Conservation (phyloP, 306 rosid genomes). For the Trifolium subterraneum region DNA sequence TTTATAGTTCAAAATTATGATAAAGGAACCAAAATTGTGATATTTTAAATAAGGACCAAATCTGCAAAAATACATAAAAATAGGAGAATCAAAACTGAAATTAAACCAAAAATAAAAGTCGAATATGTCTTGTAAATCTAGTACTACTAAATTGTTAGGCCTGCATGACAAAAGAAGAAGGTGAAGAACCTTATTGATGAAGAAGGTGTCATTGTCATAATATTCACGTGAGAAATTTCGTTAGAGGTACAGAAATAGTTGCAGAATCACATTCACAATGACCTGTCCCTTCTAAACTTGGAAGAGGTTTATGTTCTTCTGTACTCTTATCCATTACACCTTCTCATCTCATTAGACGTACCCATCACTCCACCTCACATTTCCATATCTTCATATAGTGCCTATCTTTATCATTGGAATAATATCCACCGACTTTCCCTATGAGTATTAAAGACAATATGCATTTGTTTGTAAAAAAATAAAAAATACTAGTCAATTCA, state of each 20-base stretch:
- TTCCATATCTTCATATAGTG: not conserved
- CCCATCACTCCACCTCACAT: constrained; percentile 25
- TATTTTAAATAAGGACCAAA: no score
- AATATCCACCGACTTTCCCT: constrained; percentile 3
- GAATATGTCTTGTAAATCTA: no score
- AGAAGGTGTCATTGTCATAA: not conserved
- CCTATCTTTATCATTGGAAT: constrained; percentile 5
- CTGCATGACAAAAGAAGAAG: not conserved
- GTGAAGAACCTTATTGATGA: not conserved
- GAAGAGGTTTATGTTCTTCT: not conserved
- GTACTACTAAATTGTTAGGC: not conserved
- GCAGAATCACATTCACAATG: constrained; percentile 16
- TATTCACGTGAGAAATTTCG: constrained; percentile 14
- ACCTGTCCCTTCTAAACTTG: not conserved
- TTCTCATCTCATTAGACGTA: not conserved
- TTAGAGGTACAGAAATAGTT: not conserved
- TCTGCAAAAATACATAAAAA: no score
- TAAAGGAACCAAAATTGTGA: no score
- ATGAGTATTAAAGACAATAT: no score
- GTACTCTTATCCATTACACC: not conserved
- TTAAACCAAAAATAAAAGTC: no score
- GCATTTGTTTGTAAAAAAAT: no score
- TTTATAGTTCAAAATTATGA: no score
- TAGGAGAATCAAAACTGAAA: no score
- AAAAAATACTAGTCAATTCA: no score